Evolutionary conservation across 768 basidiomycete genomes (phyloP).

Genomic region (Rhodotorula taiwanensis): DNA sequence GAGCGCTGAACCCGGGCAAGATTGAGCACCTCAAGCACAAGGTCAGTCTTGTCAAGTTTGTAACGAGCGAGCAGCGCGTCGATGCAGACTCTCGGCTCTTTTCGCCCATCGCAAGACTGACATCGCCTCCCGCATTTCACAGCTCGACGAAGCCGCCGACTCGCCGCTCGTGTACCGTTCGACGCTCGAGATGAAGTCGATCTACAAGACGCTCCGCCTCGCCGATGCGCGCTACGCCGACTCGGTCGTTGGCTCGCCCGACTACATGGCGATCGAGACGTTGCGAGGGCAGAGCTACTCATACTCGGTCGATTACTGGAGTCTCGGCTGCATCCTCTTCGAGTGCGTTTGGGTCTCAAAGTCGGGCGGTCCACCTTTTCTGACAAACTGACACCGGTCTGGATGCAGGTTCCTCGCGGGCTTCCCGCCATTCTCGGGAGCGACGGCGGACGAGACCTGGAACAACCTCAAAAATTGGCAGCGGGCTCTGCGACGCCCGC

Average conservation of each 20-base stretch:
- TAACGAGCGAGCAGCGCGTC: slow-evolving; percentile 30
- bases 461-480: slow-evolving; percentile 98
- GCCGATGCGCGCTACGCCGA: slow-evolving; percentile 91
- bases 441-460: slow-evolving; percentile 96
- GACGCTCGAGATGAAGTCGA: slow-evolving; percentile 85
- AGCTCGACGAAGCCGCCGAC: slow-evolving; percentile 96
- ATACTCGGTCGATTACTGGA: slow-evolving; percentile 97
- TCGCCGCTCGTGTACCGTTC: slow-evolving; percentile 80
- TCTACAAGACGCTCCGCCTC: slow-evolving; percentile 85
- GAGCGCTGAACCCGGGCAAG: slow-evolving; percentile 83
- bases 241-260: slow-evolving; percentile 93
- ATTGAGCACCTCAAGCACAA: slow-evolving; percentile 93
- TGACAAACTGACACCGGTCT: too few relatives aligned
- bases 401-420: slow-evolving; percentile 64
- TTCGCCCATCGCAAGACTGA: neutral
- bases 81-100: neutral
- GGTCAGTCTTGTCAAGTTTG: too few relatives aligned
- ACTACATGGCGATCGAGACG: slow-evolving; percentile 83
- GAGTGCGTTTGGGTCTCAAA: slow-evolving; percentile 51
- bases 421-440: slow-evolving; percentile 95
- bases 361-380: too few relatives aligned
- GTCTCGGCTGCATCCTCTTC: slow-evolving; percentile 93
- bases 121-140: neutral
- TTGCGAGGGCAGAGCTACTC: slow-evolving; percentile 89
- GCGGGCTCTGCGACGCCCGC: slow-evolving; percentile 79